Percentiles rank a stretch among this genome's conserved stretches.
These are phyloP conservation scores for Ustilago crameri DNA, from an alignment of 1,284 basidiomycete species.

Conservation along the genomic window DNA sequence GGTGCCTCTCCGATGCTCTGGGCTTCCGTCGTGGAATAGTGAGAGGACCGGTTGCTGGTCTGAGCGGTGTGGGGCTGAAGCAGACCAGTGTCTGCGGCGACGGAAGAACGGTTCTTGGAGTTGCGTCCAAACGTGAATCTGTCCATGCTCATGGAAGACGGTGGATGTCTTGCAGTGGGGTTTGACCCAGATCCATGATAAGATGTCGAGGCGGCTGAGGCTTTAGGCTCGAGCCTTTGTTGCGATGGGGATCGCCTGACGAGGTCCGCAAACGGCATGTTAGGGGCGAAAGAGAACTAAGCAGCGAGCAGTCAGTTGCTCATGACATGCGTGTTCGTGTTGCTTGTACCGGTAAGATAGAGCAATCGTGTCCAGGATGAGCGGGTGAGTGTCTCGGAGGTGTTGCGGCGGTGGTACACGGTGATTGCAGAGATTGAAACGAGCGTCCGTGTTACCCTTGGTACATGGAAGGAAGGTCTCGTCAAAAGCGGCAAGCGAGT, in stretches of 20 bases:
- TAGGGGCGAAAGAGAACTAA: not conserved
- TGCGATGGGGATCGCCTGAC: slow-evolving; percentile 20
- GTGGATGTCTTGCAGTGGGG: slow-evolving; percentile 5
- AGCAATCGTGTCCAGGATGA: not conserved
- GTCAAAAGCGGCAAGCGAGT: not conserved
- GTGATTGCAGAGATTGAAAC: not conserved
- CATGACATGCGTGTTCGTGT: slow-evolving; percentile 5
- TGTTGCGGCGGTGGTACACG: slow-evolving; percentile 6
- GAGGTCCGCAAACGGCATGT: slow-evolving; percentile 31
- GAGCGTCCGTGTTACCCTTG: too few species aligned
- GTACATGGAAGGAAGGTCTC: too few species aligned
- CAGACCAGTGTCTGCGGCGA: slow-evolving; percentile 9
- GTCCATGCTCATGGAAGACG: slow-evolving; percentile 4
- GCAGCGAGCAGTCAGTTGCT: slow-evolving; percentile 5
- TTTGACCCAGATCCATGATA: slow-evolving; percentile 10
- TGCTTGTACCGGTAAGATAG: not conserved
- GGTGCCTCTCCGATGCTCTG: slow-evolving; percentile 33
- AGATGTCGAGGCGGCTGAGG: slow-evolving; percentile 4
- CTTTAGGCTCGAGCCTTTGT: not conserved
- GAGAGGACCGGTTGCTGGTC: slow-evolving; percentile 1
- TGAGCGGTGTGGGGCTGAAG: slow-evolving; percentile 6
- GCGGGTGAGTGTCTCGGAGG: too few species aligned
- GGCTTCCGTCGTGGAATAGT: slow-evolving; percentile 21
- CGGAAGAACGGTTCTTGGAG: slow-evolving; percentile 7
- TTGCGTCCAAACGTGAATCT: slow-evolving; percentile 17